Conservation (phyloP, 2,329 filamentous ascomycete species). For the Colletotrichum abscissum region DNA sequence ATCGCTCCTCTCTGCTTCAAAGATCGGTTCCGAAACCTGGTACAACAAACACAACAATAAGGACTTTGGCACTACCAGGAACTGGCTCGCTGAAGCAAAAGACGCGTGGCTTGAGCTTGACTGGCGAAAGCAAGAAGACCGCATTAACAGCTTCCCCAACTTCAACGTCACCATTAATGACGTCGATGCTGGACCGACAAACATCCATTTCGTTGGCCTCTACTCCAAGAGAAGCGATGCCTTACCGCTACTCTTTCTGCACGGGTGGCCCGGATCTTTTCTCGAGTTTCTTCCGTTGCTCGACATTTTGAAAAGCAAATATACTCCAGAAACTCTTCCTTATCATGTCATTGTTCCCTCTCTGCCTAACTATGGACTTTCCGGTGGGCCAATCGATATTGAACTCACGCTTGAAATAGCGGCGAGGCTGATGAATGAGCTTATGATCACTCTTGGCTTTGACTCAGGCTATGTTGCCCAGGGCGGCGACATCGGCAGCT, state of each 20-base stretch:
- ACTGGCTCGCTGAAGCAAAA: no score
- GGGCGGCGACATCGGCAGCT: conserved; percentile 66
- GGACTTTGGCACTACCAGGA: no score
- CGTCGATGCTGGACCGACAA: conserved; percentile 47
- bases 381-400: conserved; percentile 49
- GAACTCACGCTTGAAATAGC: conserved; percentile 40
- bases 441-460: conserved; percentile 66
- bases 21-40: no score
- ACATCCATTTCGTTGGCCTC: conserved; percentile 64
- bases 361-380: conserved; percentile 61
- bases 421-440: conserved; percentile 57
- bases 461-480: conserved; percentile 62
- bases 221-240: conserved; percentile 63
- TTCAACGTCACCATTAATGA: conserved; percentile 55
- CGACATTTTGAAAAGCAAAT: conserved; percentile 55
- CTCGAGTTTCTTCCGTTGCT: conserved; percentile 66
- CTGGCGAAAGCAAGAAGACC: conserved; percentile 52
- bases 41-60: no score
- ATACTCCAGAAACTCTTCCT: conserved; percentile 61
- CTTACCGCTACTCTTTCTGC: conserved; percentile 60
- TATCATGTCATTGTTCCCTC: conserved; percentile 68
- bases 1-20: no score
- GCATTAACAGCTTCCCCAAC: conserved; percentile 60
- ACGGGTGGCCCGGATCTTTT: conserved; percentile 66
- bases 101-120: conserved; percentile 42